Base-by-base conservation (phyloP, 768 basidiomycete species). In the Royoungia palumana region DNA sequence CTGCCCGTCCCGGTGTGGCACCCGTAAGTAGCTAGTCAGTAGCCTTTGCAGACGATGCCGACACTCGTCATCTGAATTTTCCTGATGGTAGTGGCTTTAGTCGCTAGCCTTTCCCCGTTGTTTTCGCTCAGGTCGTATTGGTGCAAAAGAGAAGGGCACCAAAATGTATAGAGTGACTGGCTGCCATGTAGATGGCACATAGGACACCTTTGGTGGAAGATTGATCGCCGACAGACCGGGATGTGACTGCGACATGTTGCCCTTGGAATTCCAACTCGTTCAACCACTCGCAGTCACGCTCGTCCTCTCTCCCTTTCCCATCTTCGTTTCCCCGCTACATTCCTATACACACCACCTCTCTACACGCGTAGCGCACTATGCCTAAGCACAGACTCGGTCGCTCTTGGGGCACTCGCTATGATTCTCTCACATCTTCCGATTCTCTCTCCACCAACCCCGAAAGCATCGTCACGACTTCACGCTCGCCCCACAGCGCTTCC, bases 351-450 rank as follows among this genome's bases (percentile, higher is more conserved):
- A 24, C 41, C 41, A 47, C 34, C 36, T 28, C 39, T 43, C 39
- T 4, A 45, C 48, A 57, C 62, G n/a, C 55, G 49, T 60, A 44
- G 24, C 56, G 51, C 60, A 60, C 53, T 46, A 81, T 79, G 78
- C 72, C 76, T 46, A 72, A 65, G 49, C 77, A 75, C 60, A 62
- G 64, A 55, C 70, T 63, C 35, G 62, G 70, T 47, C 74, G 81
- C 47, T 64, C 79, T 50, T 87, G 86, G 86, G 85, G 85, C 35
- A 84, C 82, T 56, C 84, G 85, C 61, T 87, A 82, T 50, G 83
- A 86, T 64, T 76, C 81, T 39, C 75, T 87, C 44, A 73, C 75
- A 22, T 70, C 77, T 39, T 75, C 79, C 30, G 72, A 78, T 42
- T 70, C 78, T 20, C 61, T 73, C 44, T 69, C 78, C 46, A 73